These are phyloP conservation scores for Sphagnum tenellum DNA, from an alignment of 225 moss, liverwort and hornwort genomes.

Conservation along the genomic window DNA sequence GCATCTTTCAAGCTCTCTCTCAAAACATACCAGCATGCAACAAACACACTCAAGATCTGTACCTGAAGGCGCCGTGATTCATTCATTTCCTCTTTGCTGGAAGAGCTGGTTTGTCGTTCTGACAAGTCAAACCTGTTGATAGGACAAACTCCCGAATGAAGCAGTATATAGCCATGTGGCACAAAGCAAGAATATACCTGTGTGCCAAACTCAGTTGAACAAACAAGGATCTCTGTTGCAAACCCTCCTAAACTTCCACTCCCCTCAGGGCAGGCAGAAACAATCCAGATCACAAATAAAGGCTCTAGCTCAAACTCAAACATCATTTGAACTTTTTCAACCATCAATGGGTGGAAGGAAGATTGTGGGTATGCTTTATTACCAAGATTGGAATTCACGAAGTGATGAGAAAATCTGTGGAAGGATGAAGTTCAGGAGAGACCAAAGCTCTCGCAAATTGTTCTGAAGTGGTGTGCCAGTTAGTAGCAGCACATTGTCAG, in stretches of 20 bases:
- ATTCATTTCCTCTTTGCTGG: constrained; percentile 40
- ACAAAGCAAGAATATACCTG: too few relatives aligned
- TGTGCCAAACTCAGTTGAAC: too few relatives aligned
- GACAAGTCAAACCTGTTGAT: constrained; percentile 70
- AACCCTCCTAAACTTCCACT: too few relatives aligned
- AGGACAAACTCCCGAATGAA: background rate
- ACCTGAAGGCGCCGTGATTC: constrained; percentile 66
- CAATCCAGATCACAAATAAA: too few relatives aligned
- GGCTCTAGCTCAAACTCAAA: too few relatives aligned
- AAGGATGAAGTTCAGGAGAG: constrained; percentile 86
- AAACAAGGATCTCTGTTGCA: too few relatives aligned
- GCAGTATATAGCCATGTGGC: background rate
- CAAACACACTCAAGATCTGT: background rate
- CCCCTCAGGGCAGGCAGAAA: too few relatives aligned
- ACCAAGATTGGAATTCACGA: constrained; percentile 89
- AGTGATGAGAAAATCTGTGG: constrained; percentile 85
- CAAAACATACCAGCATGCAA: background rate
- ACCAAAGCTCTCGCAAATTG: constrained; percentile 91
- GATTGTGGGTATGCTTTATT: constrained; percentile 5
- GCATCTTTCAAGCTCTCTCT: too few relatives aligned
- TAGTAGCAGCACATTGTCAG: constrained; percentile 67
- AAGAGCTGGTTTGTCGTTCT: constrained; percentile 34
- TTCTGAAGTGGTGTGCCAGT: constrained; percentile 96
- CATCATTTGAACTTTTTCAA: too few relatives aligned
- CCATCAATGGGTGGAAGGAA: too few relatives aligned